Evolutionary conservation across 768 basidiomycete species (phyloP), one percentile per base, ranked within the genome.

Genomic region (Serendipita sp.): DNA sequence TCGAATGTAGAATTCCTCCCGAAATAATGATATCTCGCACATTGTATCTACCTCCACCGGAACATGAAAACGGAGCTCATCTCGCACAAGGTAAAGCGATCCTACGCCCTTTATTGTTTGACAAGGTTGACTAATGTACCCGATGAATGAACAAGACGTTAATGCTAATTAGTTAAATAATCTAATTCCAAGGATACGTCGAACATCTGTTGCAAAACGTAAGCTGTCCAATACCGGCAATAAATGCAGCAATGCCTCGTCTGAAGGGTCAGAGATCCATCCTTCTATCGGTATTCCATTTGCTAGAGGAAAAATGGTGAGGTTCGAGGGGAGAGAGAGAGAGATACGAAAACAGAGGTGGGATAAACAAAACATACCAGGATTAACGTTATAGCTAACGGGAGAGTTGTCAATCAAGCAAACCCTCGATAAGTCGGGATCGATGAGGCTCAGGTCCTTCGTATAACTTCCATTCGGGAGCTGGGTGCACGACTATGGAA

Each of bases 201-300:
- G 83, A 46, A 99, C 96, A 73, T 99, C 96, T 65, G 85, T 86
- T 10, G 94, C 96, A 75, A 99, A 99, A 44, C 96, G 83, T 67
- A 99, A 76, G 54, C 92, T 95, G 74, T 99, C 96, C 63, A 99
- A 83, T 63, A 99, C 86, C 18, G 96, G 96, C 30, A 99, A 77
- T 62, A 97, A 81, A 76, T 98, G 94, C 65, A 99, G 85, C 65
- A 99, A 78, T 23, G 95, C 96, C 75, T 98, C 91, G 76, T 99
- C 96, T 66, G 86, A 84, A 36, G 91, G 94, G 75, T 99, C 96
- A 66, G 93, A 87, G 28, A 93, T 97, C 96, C 96, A 98, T 58
- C 96, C 96, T 79, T 98, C 95, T 75, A 99, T 91, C 38, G 96
- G 96, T 71, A 99, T 92, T 63, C 93, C 96, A 73, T 99, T 99